Evolutionary conservation across 345 rosid species (phyloP).

Genomic region (Eucalyptus caleyi): DNA sequence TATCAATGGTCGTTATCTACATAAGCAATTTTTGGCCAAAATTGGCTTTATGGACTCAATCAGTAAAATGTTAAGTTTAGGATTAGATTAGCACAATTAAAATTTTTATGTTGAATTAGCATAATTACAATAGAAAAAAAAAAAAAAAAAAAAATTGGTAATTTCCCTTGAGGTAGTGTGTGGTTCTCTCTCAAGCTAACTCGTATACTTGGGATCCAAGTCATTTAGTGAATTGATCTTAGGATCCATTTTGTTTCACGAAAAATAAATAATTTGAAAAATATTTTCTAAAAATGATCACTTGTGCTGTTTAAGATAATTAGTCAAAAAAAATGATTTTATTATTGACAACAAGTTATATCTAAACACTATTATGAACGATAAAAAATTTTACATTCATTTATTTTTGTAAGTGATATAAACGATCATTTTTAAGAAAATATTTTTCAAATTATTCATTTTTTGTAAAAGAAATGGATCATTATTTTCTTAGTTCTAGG

Average conservation of each 20-base stretch:
- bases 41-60: accelerated
- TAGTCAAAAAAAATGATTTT: neutral
- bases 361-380: neutral
- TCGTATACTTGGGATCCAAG: neutral
- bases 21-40: accelerated
- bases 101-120: neutral
- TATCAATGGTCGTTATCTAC: accelerated
- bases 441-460: neutral
- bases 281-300: neutral
- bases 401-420: accelerated
- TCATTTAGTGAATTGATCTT: neutral
- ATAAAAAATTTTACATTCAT: neutral
- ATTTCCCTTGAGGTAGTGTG: neutral
- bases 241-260: neutral
- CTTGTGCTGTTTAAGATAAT: neutral
- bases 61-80: neutral
- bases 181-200: neutral
- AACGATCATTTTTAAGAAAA: neutral
- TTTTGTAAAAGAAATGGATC: neutral
- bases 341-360: neutral
- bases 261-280: neutral
- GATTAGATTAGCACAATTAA: neutral
- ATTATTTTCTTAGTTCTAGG: neutral
- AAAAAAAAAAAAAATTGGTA: neutral
- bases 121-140: accelerated